Evolutionary conservation across 306 rosid species (phyloP), one percentile per base, ranked within the genome.

Genomic region (Ziziphus jujuba): DNA sequence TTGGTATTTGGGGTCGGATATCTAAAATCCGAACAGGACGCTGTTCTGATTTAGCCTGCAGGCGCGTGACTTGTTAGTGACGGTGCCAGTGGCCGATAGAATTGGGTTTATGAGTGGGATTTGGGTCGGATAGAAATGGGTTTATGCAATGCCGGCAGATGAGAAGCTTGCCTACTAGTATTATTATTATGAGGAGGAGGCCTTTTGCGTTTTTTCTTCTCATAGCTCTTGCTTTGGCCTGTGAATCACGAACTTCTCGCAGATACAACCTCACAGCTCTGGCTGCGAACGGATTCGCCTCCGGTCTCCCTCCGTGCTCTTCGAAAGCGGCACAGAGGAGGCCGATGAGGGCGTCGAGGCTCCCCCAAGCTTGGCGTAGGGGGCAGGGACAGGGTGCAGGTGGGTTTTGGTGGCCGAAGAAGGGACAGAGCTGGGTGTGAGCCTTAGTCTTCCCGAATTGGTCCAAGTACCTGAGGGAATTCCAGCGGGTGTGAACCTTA

Each of bases 331-430:
- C 96, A 15, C 96, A 70, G 7, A 89, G 81, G 16, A 93, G 82
- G 0, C 96, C 96, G 5, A 90, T 76, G 48, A 90, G 87, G 1
- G 97, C 90, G 5, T 90, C 97, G 1, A 90, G 90, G 81, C 92
- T 85, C 2, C 97, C 97, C 97, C 97, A 90, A 0, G 97, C 97
- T 59, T 90, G 97, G 13, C 97, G 74, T 0, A 90, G 83, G 5
- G 97, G 95, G 56, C 97, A 90, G 14, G 89, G 87, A 71, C 97
- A 90, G 0, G 97, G 90, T 1, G 90, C 95, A 0, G 97, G 95
- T 0, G 97, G 97, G 84, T 82, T 87, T 0, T 95, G 95, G 62
- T 87, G 88, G 3, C 97, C 97, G 9, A 82, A 90, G 79, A 87
- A 90, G 15, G 97, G 97, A 44, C 97, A 90, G 3, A 87, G 65